Conservation (phyloP, 2,329 filamentous ascomycete genomes). For the Xylaria sp. region DNA sequence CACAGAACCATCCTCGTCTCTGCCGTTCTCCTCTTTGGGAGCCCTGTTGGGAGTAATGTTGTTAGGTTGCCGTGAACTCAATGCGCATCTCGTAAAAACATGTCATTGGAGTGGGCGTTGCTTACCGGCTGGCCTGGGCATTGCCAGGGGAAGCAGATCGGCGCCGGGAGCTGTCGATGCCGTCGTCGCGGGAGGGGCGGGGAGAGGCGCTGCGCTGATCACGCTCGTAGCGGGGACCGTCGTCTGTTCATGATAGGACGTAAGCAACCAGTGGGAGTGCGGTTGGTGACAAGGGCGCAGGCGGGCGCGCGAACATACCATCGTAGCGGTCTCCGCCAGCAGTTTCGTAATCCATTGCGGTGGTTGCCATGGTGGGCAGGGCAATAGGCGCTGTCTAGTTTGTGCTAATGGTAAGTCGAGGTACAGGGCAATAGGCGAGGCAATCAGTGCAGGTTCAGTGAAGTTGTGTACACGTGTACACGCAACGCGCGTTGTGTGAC, state of each 20-base stretch:
- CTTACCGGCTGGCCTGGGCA: conserved; percentile 63
- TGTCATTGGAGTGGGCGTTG: neutral
- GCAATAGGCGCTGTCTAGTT: conserved; percentile 12
- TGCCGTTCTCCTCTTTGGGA: conserved; percentile 63
- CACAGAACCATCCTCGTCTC: conserved; percentile 79
- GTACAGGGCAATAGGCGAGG: conserved; percentile 23
- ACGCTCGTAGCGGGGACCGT: conserved; percentile 72
- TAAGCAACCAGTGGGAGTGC: conserved; percentile 36
- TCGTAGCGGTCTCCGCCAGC: conserved; percentile 74
- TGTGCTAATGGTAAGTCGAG: conserved; percentile 38
- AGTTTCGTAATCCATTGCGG: conserved; percentile 76
- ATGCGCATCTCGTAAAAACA: neutral
- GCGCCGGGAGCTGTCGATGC: conserved; percentile 64
- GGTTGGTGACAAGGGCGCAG: neutral
- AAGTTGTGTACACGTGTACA: conserved; percentile 20
- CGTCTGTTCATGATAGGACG: conserved; percentile 56
- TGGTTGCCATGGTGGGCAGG: conserved; percentile 64
- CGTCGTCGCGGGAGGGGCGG: conserved; percentile 68
- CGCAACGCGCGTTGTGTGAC: conserved; percentile 17
- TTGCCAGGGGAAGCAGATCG: conserved; percentile 69
- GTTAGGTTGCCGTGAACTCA: conserved; percentile 30
- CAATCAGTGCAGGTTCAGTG: neutral
- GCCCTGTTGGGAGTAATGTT: conserved; percentile 48
- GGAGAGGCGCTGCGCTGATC: conserved; percentile 74
- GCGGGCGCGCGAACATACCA: conserved; percentile 56